Base-by-base conservation (phyloP, 2,329 filamentous ascomycete genomes). In the Fonsecaea erecta region DNA sequence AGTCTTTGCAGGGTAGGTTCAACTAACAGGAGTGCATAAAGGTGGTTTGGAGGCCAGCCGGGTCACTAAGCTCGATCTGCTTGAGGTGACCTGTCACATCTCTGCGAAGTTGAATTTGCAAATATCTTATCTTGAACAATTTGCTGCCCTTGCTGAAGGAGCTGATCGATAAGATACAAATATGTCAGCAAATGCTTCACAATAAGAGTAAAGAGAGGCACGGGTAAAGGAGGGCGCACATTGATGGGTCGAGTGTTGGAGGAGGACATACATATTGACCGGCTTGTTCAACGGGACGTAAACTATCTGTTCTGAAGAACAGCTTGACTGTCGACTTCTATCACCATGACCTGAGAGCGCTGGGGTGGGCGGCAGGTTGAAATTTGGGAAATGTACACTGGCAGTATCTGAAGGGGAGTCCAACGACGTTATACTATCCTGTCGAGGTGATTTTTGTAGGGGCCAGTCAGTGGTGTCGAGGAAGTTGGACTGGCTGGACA, bases 91-190 rank as follows among this genome's bases (percentile, higher is more conserved):
- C 78, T 5, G 73, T 71, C 8, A 70, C 67, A 66, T 79, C 77
- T 60, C 78, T 79, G 66, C 75, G 75, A 35, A 80, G 73, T 60
- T 79, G 76, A 63, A 80, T 76, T 54, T 71, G 75, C 1, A 71
- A 73, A 59, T 78, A 79, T 57, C 73, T 76, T 30, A 80, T 62
- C 62, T 77, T 78, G 71, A 80, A 80, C 4, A 78, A 62, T 57
- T 77, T 75, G 21, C 72, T 74, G 48, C 74, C 75, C 52, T 77
- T 76, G 21, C 77, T 71, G 59, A 80, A 80, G 1, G 77, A 77
- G 56, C 77, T 79, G 59, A 14, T 18, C 12, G 76, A 63, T 56
- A 5, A 18, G 18, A 48, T 12, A 48, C 21, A 24, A 24, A 74
- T 61, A 74, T 70, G 52, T 77, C 74, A 60, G 76, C 73, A 24